Evolutionary conservation across 108 stramenopile genomes (phyloP).

Genomic region (Cyclostephanos tholiformis): DNA sequence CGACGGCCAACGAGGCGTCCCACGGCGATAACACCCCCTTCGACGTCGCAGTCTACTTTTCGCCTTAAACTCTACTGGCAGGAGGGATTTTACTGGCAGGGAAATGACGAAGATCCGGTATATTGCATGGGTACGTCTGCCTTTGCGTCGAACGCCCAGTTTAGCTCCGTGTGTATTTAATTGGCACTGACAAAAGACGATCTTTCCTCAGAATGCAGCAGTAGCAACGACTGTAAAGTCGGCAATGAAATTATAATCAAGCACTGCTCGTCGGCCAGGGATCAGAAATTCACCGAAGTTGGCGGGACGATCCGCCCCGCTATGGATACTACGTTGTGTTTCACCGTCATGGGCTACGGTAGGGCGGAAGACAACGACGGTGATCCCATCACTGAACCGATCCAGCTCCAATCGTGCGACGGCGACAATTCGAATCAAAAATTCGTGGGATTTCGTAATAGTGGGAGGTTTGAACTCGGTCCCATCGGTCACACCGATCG

Average conservation of each 20-base stretch:
- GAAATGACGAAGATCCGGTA: no score
- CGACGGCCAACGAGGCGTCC: no score
- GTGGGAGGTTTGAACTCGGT: constrained; percentile 1
- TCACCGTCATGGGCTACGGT: constrained; percentile 13
- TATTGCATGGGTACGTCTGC: no score
- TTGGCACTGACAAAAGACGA: no score
- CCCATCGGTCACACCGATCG: neutral
- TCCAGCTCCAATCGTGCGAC: neutral
- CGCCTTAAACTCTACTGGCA: no score
- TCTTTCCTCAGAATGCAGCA: no score
- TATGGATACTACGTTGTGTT: neutral
- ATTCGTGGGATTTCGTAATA: neutral
- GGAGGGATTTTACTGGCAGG: no score
- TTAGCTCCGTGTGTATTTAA: no score
- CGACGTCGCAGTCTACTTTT: no score
- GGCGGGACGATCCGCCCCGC: neutral
- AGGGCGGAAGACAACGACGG: neutral
- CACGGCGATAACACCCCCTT: no score
- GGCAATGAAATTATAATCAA: constrained; percentile 1
- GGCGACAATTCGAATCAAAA: constrained; percentile 1
- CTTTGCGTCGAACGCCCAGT: no score
- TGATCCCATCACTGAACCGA: no score
- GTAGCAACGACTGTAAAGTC: neutral
- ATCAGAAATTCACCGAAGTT: neutral
- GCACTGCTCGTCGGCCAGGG: neutral